A percentile compares a stretch with the other conserved stretches of the same genome.
Evolutionary conservation across 257 asterid species (phyloP).

Genomic region (Striga asiatica): DNA sequence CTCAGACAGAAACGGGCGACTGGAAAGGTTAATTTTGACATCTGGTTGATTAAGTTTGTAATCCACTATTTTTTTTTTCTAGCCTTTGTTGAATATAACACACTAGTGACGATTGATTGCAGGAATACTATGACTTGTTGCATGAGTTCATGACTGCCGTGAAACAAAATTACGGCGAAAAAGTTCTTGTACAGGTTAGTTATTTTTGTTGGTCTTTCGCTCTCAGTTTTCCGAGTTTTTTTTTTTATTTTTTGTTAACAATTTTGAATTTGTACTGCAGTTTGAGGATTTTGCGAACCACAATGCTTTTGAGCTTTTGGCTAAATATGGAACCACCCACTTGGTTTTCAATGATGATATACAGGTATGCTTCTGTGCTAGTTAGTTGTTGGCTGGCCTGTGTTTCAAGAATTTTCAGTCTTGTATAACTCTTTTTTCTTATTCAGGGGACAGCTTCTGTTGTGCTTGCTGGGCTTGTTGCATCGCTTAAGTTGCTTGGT

Average conservation of each 20-base stretch:
- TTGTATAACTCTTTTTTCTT: constrained; percentile 6
- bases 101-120: constrained; percentile 1
- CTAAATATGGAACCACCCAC: constrained; percentile 83
- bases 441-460: constrained; percentile 93
- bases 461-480: constrained; percentile 86
- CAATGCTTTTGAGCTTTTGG: constrained; percentile 90
- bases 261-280: constrained; percentile 27
- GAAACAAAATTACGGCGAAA: constrained; percentile 89
- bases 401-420: background rate
- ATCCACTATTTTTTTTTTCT: background rate
- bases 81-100: background rate
- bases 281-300: constrained; percentile 95
- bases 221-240: background rate
- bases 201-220: background rate
- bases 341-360: constrained; percentile 90
- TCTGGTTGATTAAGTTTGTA: constrained; percentile 1
- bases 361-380: constrained; percentile 38
- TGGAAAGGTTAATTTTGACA: constrained; percentile 45
- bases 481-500: constrained; percentile 78
- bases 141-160: constrained; percentile 92
- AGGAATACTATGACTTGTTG: constrained; percentile 80
- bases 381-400: background rate
- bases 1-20: constrained; percentile 75
- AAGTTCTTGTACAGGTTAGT: constrained; percentile 82
- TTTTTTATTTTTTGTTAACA: constrained; percentile 6